These are phyloP conservation scores for Eucalyptus pauciflora DNA, from an alignment of 345 rosid genomes.

Conservation along the genomic window DNA sequence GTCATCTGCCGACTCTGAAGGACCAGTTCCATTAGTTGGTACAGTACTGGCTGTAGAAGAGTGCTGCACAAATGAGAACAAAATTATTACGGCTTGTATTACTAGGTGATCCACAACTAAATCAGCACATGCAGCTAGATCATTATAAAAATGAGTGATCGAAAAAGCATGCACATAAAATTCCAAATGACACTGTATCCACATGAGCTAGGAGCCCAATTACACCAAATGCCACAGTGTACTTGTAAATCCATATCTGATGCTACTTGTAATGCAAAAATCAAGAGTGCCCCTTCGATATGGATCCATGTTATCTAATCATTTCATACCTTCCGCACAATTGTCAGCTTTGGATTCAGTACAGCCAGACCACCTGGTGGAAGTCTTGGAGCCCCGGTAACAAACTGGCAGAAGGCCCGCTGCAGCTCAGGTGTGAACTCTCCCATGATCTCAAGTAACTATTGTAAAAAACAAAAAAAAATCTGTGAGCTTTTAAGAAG, in stretches of 20 bases:
- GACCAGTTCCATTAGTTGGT: conserved; percentile 58
- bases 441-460: conserved; percentile 98
- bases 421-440: conserved; percentile 94
- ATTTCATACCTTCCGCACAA: conserved; percentile 84
- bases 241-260: not conserved
- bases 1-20: conserved; percentile 81
- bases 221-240: not conserved
- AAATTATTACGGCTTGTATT: not conserved
- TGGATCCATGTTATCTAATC: not conserved
- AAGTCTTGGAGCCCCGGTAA: conserved; percentile 98
- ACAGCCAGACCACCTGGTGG: conserved; percentile 99
- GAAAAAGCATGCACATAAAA: not conserved
- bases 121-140: not conserved
- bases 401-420: conserved; percentile 96
- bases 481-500: not conserved
- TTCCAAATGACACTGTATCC: not conserved
- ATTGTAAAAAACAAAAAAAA: not conserved
- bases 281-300: not conserved
- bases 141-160: not conserved
- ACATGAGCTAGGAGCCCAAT: not conserved
- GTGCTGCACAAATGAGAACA: conserved; percentile 40
- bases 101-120: not conserved
- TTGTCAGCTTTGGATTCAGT: conserved; percentile 88
- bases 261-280: not conserved
- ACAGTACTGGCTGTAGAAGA: conserved; percentile 54